Evolutionary conservation across 805 yeast species (phyloP).

Genomic region (Ogataea pignaliae): DNA sequence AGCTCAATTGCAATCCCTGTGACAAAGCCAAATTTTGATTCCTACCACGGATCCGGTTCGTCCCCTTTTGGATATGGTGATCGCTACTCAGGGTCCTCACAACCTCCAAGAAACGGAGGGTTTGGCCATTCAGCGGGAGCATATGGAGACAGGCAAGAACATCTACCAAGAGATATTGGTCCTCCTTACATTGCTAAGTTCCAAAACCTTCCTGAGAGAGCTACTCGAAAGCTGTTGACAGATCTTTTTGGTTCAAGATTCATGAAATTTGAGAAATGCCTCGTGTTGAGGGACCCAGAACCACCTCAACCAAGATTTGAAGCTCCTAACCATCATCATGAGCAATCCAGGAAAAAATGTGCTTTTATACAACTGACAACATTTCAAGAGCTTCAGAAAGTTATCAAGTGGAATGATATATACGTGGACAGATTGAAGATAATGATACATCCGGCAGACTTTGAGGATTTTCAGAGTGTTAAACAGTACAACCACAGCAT

Average conservation of each 20-base stretch:
- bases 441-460: slow-evolving; percentile 32
- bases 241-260: slow-evolving; percentile 63
- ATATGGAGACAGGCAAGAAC: slow-evolving; percentile 10
- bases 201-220: slow-evolving; percentile 52
- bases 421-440: slow-evolving; percentile 33
- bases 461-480: slow-evolving; percentile 35
- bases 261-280: slow-evolving; percentile 53
- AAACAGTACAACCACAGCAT: slow-evolving; percentile 22
- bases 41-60: slow-evolving; percentile 3
- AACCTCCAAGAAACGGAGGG: slow-evolving; percentile 2
- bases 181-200: slow-evolving; percentile 69
- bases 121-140: slow-evolving; percentile 2
- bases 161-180: slow-evolving; percentile 11
- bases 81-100: neutral
- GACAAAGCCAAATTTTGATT: slow-evolving; percentile 9
- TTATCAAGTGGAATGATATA: slow-evolving; percentile 59
- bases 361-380: slow-evolving; percentile 59
- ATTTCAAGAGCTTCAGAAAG: slow-evolving; percentile 50
- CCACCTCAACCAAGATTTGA: slow-evolving; percentile 33
- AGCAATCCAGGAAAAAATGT: slow-evolving; percentile 44
- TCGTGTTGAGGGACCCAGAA: slow-evolving; percentile 41
- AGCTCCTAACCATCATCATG: slow-evolving; percentile 33
- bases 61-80: slow-evolving; percentile 8
- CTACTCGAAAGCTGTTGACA: slow-evolving; percentile 46
- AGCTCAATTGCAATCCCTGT: slow-evolving; percentile 50